Conservation (phyloP, 495 filamentous ascomycete genomes). For the Trichodelitschia bisporula region DNA sequence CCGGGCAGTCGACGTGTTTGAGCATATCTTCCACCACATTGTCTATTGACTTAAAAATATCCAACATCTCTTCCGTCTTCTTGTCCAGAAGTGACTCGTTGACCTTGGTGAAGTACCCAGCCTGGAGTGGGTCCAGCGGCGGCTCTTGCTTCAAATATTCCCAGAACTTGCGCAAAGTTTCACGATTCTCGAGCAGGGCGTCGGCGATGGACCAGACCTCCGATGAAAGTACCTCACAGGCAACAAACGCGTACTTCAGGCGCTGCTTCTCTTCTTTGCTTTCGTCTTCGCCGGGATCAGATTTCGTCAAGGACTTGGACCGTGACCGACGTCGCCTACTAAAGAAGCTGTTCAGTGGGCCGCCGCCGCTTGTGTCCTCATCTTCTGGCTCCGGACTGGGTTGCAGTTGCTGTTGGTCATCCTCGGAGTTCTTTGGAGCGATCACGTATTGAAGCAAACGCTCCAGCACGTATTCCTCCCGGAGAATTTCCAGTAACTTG, state of each 20-base stretch:
- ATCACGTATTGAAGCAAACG: constrained; percentile 77
- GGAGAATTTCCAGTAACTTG: constrained; percentile 87
- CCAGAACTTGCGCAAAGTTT: constrained; percentile 67
- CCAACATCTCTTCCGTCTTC: constrained; percentile 91
- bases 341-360: constrained; percentile 10
- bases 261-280: constrained; percentile 49
- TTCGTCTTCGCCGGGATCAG: constrained; percentile 14
- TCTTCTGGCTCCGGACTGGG: constrained; percentile 8
- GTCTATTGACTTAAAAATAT: constrained; percentile 59
- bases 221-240: constrained; percentile 81
- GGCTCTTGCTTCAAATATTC: constrained; percentile 54
- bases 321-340: constrained; percentile 10
- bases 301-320: constrained; percentile 11
- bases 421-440: constrained; percentile 40
- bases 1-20: constrained; percentile 87
- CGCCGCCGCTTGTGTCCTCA: constrained; percentile 4
- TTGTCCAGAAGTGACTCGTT: constrained; percentile 91
- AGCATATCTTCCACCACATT: constrained; percentile 64
- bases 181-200: constrained; percentile 63
- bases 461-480: constrained; percentile 68
- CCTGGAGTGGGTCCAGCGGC: constrained; percentile 75
- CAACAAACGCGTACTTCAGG: constrained; percentile 72
- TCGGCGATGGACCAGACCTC: constrained; percentile 94
- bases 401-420: too few relatives aligned
- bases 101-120: constrained; percentile 95